Evolutionary conservation across 2,329 filamentous ascomycete genomes (phyloP).

Genomic region (Arthrobotrys entomopaga): DNA sequence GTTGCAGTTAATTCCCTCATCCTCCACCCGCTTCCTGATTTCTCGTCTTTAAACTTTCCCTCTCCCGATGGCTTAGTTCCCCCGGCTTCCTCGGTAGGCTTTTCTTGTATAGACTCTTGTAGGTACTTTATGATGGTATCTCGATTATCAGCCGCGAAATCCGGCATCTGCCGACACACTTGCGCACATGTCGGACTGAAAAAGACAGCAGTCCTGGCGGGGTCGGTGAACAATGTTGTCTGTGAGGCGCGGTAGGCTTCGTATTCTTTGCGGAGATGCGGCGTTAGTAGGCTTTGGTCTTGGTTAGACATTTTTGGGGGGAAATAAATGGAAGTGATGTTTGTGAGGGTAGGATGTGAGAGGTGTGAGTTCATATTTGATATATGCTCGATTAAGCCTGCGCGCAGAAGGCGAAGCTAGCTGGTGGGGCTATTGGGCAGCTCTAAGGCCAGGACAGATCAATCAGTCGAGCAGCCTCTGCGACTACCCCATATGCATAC

Average conservation of each 20-base stretch:
- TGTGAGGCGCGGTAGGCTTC: conserved; percentile 1
- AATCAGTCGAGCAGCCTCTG: not conserved
- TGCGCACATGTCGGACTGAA: conserved; percentile 4
- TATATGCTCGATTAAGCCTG: not conserved
- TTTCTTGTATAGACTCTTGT: conserved; percentile 2
- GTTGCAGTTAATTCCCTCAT: conserved; percentile 3
- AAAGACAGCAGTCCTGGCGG: not conserved
- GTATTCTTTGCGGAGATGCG: not conserved
- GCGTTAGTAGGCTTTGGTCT: conserved; percentile 1
- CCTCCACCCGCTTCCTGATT: not conserved
- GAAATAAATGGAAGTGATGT: conserved; percentile 1
- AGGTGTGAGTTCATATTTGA: not conserved
- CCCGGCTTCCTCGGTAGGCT: not conserved
- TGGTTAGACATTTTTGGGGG: not conserved
- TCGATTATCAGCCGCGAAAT: conserved; percentile 1
- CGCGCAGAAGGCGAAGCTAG: no score
- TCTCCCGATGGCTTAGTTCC: not conserved
- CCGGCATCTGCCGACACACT: not conserved
- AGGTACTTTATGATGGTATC: conserved; percentile 2
- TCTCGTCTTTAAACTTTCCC: not conserved
- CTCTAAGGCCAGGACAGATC: conserved; percentile 1
- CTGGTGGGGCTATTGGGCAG: not conserved
- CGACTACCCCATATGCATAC: not conserved
- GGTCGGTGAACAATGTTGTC: conserved; percentile 4
- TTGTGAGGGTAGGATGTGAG: not conserved